phyloP scores from a whole-genome alignment of 1,284 basidiomycete genomes.

The Porodaedalea pini region DNA sequence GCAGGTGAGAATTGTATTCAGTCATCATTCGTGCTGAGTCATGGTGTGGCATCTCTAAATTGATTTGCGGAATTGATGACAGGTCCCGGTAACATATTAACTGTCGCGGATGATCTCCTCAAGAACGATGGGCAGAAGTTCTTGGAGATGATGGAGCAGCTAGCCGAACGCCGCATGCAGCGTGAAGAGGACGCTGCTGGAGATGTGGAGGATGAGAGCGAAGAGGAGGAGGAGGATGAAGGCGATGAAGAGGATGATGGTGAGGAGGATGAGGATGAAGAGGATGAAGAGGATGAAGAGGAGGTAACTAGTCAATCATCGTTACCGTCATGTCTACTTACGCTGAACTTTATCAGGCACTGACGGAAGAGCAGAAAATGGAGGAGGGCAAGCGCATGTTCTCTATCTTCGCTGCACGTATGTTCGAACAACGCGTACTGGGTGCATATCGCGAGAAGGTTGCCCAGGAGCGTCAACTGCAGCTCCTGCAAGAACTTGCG shows the following conservation, averaged over 20 bases:
- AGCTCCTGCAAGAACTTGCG: constrained; percentile 85
- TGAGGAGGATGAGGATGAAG: constrained; percentile 38
- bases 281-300: constrained; percentile 46
- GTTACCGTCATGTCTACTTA: constrained; percentile 14
- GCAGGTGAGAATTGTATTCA: constrained; percentile 56
- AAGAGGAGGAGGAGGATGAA: constrained; percentile 49
- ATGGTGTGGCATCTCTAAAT: constrained; percentile 10
- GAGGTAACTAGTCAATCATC: constrained; percentile 22
- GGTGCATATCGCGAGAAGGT: constrained; percentile 90
- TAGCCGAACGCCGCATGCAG: constrained; percentile 91
- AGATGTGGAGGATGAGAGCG: constrained; percentile 58
- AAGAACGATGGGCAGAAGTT: constrained; percentile 99
- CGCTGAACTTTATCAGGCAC: constrained; percentile 39
- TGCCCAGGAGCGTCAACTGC: constrained; percentile 86
- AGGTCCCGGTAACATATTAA: constrained; percentile 87
- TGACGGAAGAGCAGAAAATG: constrained; percentile 92
- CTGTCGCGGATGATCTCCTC: constrained; percentile 97
- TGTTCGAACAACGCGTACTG: constrained; percentile 98
- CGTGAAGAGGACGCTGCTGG: constrained; percentile 88
- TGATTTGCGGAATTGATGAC: constrained; percentile 23
- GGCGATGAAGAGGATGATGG: constrained; percentile 46
- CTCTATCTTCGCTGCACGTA: constrained; percentile 98
- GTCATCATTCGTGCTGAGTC: constrained; percentile 14
- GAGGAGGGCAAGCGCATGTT: constrained; percentile 99
- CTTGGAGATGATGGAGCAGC: constrained; percentile 99